Percentiles rank a stretch among this genome's conserved stretches.
phyloP scores from a whole-genome alignment of 495 filamentous ascomycete genomes.

The Evernia prunastri region DNA sequence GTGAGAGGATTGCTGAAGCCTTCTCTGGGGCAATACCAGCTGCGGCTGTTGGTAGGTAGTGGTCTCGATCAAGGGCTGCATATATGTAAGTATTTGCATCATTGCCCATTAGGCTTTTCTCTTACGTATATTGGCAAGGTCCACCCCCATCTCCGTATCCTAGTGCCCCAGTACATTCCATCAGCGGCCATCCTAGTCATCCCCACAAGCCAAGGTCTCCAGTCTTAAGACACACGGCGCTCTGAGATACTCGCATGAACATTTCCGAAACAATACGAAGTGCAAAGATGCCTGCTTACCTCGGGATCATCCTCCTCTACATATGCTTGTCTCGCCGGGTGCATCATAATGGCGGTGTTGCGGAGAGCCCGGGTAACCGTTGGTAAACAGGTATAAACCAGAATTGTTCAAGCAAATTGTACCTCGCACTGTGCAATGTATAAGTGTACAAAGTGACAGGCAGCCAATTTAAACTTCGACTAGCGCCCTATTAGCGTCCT shows the following conservation, averaged over 20 bases:
- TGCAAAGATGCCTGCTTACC: slow-evolving; percentile 46
- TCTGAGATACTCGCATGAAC: slow-evolving; percentile 27
- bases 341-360: slow-evolving; percentile 56
- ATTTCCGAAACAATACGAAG: slow-evolving; percentile 21
- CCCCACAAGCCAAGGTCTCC: slow-evolving; percentile 9
- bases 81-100: slow-evolving; percentile 4
- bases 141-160: slow-evolving; percentile 63
- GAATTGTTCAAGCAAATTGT: too few relatives aligned
- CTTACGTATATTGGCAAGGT: slow-evolving; percentile 75
- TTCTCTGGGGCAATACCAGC: slow-evolving; percentile 79
- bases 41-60: slow-evolving; percentile 64
- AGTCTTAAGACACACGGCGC: slow-evolving; percentile 2
- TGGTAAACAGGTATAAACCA: neutral
- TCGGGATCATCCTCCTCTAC: slow-evolving; percentile 74
- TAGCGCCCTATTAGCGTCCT: too few relatives aligned
- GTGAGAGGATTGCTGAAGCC: slow-evolving; percentile 79
- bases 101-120: neutral
- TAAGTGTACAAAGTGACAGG: too few relatives aligned
- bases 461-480: too few relatives aligned
- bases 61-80: slow-evolving; percentile 75
- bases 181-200: slow-evolving; percentile 26
- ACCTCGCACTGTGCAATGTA: too few relatives aligned
- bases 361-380: neutral
- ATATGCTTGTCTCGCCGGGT: slow-evolving; percentile 90
- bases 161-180: slow-evolving; percentile 28